These are phyloP conservation scores for Beta macrorhiza DNA, from an alignment of 179 eudicot species.

Conservation along the genomic window DNA sequence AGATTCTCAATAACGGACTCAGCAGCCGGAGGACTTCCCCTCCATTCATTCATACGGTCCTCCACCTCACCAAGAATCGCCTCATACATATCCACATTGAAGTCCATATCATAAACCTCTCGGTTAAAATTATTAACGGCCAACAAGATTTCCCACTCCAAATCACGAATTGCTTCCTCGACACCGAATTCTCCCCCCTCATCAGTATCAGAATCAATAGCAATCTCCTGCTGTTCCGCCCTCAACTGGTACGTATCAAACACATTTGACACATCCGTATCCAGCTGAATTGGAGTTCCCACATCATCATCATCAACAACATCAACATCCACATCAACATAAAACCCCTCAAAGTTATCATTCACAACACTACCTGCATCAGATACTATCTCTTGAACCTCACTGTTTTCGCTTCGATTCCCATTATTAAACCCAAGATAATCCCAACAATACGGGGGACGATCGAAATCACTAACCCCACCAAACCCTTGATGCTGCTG, in stretches of 20 bases:
- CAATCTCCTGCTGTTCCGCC: constrained; percentile 32
- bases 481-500: constrained; percentile 21
- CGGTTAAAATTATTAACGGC: constrained; percentile 38
- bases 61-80: constrained; percentile 36
- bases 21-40: constrained; percentile 48
- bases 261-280: constrained; percentile 26
- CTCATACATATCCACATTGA: constrained; percentile 38
- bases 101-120: constrained; percentile 38
- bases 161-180: constrained; percentile 36
- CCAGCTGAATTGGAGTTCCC: constrained; percentile 18
- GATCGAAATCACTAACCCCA: constrained; percentile 38
- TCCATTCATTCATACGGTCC: constrained; percentile 39
- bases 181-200: constrained; percentile 27
- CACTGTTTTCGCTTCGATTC: constrained; percentile 8
- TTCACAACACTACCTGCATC: constrained; percentile 26
- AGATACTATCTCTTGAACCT: neutral
- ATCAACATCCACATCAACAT: constrained; percentile 11
- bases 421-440: constrained; percentile 36
- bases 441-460: constrained; percentile 45
- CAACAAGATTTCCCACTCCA: constrained; percentile 43
- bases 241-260: constrained; percentile 32
- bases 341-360: constrained; percentile 17
- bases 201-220: constrained; percentile 30
- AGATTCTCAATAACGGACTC: constrained; percentile 34
- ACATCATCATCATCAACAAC: constrained; percentile 24